Percentiles rank a stretch among this genome's conserved stretches.
phyloP scores from a whole-genome alignment of 2,329 filamentous ascomycete species.

The Hypoxylon sp. region DNA sequence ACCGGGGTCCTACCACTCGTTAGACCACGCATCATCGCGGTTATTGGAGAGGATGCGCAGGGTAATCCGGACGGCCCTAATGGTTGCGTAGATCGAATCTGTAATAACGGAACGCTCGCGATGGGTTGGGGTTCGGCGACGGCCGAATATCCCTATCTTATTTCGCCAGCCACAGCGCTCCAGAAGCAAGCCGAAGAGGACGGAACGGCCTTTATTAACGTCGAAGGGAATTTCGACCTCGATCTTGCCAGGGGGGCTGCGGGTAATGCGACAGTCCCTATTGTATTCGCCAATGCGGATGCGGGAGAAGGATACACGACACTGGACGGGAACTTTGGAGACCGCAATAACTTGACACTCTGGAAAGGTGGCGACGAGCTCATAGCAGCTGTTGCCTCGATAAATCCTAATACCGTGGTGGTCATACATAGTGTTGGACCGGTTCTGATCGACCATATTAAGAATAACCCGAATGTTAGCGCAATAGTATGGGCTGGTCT shows the following conservation, averaged over 20 bases:
- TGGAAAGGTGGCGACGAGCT: conserved; percentile 84
- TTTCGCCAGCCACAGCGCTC: conserved; percentile 76
- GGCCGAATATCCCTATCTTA: conserved; percentile 75
- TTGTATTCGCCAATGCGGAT: conserved; percentile 87
- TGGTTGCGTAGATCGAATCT: conserved; percentile 74
- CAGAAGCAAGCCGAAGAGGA: conserved; percentile 68
- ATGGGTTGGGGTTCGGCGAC: conserved; percentile 84
- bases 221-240: conserved; percentile 53
- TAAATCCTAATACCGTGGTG: conserved; percentile 87
- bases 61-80: conserved; percentile 80
- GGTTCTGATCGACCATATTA: conserved; percentile 78
- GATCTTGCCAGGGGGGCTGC: conserved; percentile 37
- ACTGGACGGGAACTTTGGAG: conserved; percentile 83
- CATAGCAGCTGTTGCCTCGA: conserved; percentile 77
- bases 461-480: conserved; percentile 75
- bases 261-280: conserved; percentile 39
- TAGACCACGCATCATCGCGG: conserved; percentile 74
- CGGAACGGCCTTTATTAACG: conserved; percentile 65
- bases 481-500: conserved; percentile 83
- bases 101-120: conserved; percentile 67
- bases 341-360: conserved; percentile 89
- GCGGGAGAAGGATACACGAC: conserved; percentile 86
- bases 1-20: conserved; percentile 51
- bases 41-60: conserved; percentile 85
- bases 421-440: conserved; percentile 87